A percentile compares a stretch with the other conserved stretches of the same genome.
Evolutionary conservation across 495 filamentous ascomycete genomes (phyloP).

Genomic region (Penicillium antarcticum): DNA sequence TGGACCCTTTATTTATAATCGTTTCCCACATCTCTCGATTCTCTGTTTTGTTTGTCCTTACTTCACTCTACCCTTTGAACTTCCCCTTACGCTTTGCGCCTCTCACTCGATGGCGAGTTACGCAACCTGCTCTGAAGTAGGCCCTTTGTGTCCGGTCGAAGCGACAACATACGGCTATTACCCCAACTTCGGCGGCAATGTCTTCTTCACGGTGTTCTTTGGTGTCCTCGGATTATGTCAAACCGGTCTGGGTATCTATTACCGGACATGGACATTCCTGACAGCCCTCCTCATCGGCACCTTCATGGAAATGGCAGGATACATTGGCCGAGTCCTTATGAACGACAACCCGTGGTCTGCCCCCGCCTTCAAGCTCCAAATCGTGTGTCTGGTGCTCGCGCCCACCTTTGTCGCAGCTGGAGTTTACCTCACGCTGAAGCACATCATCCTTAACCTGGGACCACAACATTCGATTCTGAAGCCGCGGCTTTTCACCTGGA

Average conservation of each 20-base stretch:
- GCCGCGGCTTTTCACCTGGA: constrained; percentile 60
- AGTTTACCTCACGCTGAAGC: constrained; percentile 67
- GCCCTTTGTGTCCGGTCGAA: constrained; percentile 51
- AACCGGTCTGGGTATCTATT: constrained; percentile 50
- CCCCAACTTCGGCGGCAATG: constrained; percentile 59
- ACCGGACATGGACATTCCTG: constrained; percentile 60
- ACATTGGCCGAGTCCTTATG: constrained; percentile 58
- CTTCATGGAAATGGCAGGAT: constrained; percentile 49
- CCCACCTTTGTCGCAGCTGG: constrained; percentile 64
- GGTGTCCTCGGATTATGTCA: constrained; percentile 46
- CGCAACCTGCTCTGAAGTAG: constrained; percentile 45
- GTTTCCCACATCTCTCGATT: neutral
- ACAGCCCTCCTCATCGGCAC: constrained; percentile 49
- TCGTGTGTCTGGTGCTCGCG: constrained; percentile 62
- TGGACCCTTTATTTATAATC: neutral
- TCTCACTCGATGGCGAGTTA: constrained; percentile 22
- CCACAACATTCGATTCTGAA: constrained; percentile 51
- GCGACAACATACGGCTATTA: constrained; percentile 66
- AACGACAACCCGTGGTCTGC: constrained; percentile 58
- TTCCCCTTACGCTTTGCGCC: neutral
- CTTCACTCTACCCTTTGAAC: neutral
- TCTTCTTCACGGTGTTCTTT: constrained; percentile 58
- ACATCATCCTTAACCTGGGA: constrained; percentile 55
- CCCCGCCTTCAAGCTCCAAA: constrained; percentile 62
- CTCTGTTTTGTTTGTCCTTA: neutral